A percentile compares a stretch with the other conserved stretches of the same genome.
These are phyloP conservation scores for Toxicodendron radicans DNA, from an alignment of 345 rosid genomes.

Conservation along the genomic window DNA sequence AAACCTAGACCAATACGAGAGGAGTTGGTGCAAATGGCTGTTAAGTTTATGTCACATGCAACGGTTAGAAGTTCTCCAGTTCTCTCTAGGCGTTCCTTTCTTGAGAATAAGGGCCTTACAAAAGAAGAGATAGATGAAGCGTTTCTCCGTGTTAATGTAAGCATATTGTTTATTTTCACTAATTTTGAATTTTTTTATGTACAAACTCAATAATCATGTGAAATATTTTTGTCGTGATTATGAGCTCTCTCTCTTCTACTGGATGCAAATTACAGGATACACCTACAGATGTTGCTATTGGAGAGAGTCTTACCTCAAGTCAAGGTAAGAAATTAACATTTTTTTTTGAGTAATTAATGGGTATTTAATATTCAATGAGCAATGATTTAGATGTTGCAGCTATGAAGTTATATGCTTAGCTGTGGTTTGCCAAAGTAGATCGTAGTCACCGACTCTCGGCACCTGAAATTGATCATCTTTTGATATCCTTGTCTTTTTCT, in stretches of 20 bases:
- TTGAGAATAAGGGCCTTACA: constrained; percentile 33
- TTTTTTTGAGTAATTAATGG: background rate
- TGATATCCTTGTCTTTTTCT: background rate
- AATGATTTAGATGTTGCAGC: constrained; percentile 4
- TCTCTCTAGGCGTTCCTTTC: constrained; percentile 24
- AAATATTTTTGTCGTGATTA: background rate
- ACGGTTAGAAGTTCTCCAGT: constrained; percentile 23
- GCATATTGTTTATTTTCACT: constrained; percentile 13
- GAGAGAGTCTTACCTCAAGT: constrained; percentile 6
- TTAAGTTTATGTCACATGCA: constrained; percentile 29
- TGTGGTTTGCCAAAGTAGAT: background rate
- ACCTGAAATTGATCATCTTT: background rate
- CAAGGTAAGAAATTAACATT: constrained; percentile 19
- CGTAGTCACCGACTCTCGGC: background rate
- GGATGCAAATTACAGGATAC: constrained; percentile 18
- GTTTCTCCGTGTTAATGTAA: constrained; percentile 29
- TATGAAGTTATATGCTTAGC: background rate
- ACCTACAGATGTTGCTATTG: background rate
- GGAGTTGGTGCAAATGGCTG: constrained; percentile 34
- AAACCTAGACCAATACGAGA: constrained; percentile 23
- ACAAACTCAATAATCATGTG: background rate
- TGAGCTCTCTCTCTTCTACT: background rate
- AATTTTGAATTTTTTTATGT: background rate
- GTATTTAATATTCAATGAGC: background rate
- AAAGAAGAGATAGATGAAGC: constrained; percentile 35